A percentile compares a stretch with the other conserved stretches of the same genome.
Conservation (phyloP, 192 early-diverging fungal genomes). For the Gaertneriomyces semiglobifer region DNA sequence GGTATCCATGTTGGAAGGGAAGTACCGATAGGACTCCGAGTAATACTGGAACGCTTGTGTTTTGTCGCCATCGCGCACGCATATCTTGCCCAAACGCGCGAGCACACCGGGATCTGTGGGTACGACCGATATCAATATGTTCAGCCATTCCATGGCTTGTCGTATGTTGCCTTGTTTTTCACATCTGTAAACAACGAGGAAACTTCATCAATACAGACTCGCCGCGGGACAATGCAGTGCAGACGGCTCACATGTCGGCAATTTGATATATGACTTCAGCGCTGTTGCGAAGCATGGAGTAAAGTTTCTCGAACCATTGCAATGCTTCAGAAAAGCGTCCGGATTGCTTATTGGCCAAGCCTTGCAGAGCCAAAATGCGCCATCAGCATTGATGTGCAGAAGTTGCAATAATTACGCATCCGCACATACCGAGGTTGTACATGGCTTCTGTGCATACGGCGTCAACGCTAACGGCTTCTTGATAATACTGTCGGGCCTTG, state of each 20-base stretch:
- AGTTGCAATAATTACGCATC: background rate
- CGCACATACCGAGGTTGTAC: conserved; percentile 50
- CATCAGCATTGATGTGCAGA: background rate
- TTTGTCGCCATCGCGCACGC: conserved; percentile 49
- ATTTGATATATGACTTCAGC: conserved; percentile 59
- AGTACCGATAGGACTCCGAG: conserved; percentile 62
- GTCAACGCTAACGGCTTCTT: conserved; percentile 53
- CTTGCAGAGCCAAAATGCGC: conserved; percentile 2
- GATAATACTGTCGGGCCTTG: conserved; percentile 51
- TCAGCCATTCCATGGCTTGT: conserved; percentile 61
- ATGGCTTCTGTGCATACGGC: conserved; percentile 59
- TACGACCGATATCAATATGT: conserved; percentile 57
- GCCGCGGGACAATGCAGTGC: conserved; percentile 6
- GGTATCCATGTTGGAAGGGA: conserved; percentile 53
- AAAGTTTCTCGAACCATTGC: conserved; percentile 58
- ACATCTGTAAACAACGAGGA: conserved; percentile 29
- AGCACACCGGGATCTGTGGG: conserved; percentile 58
- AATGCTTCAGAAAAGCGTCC: conserved; percentile 42
- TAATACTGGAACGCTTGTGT: conserved; percentile 63
- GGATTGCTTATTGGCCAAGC: conserved; percentile 45
- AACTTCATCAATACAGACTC: background rate
- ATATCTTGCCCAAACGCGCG: conserved; percentile 50
- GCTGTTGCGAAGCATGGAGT: conserved; percentile 52
- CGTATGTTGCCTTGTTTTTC: conserved; percentile 48
- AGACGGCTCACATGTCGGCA: conserved; percentile 50